A percentile compares a stretch with the other conserved stretches of the same genome.
Conservation (phyloP, 345 rosid species). For the Rhizophora apiculata region DNA sequence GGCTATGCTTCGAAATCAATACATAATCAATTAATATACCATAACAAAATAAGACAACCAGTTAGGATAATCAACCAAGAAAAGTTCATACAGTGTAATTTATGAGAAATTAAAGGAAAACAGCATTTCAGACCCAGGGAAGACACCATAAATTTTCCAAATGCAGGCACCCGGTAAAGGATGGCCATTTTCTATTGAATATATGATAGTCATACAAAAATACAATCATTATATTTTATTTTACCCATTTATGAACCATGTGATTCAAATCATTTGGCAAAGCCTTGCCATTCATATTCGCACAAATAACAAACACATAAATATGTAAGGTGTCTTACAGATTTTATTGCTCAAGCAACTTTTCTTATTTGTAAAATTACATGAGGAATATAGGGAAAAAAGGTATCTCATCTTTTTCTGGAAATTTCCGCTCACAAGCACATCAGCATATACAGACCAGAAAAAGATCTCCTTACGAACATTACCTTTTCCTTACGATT, state of each 20-base stretch:
- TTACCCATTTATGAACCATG: too few relatives aligned
- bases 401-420: neutral
- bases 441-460: neutral
- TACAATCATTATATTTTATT: too few relatives aligned
- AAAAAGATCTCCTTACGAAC: neutral
- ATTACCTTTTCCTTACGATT: slow-evolving; percentile 79
- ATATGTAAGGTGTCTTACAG: neutral
- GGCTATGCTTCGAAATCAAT: too few relatives aligned
- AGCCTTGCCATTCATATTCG: too few relatives aligned
- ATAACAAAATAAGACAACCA: neutral
- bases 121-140: too few relatives aligned
- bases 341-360: neutral
- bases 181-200: too few relatives aligned
- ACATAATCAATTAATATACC: neutral
- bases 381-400: neutral
- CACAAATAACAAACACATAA: neutral
- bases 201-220: too few relatives aligned
- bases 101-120: too few relatives aligned
- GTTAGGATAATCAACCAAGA: neutral
- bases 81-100: neutral
- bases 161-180: too few relatives aligned
- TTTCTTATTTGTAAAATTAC: neutral
- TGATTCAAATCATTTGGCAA: too few relatives aligned
- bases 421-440: neutral
- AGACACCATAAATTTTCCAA: too few relatives aligned